These are phyloP conservation scores for Rhodotorula babjevae DNA, from an alignment of 768 basidiomycete genomes.

Conservation along the genomic window DNA sequence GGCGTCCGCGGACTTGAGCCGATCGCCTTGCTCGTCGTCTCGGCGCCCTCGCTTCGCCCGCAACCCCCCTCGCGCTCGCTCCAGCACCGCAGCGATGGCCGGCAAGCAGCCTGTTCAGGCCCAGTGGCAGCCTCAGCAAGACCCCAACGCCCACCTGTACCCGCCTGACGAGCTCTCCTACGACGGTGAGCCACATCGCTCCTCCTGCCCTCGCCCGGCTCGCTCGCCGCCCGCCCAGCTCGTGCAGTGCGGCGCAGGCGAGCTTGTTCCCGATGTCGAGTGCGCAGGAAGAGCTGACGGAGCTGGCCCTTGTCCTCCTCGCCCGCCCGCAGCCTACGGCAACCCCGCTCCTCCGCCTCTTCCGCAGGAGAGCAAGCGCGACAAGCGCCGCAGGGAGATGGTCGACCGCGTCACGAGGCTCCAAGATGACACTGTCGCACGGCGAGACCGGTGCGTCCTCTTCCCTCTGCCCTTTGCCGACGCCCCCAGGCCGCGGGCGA, in stretches of 20 bases:
- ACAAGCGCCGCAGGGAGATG: slow-evolving; percentile 50
- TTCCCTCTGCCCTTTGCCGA: background rate
- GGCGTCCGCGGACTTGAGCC: too few relatives aligned
- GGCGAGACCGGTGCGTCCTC: slow-evolving; percentile 24
- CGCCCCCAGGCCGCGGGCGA: too few relatives aligned
- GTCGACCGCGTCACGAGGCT: slow-evolving; percentile 50
- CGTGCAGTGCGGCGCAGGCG: too few relatives aligned
- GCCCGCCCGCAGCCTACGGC: slow-evolving; percentile 9
- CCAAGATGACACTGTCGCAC: slow-evolving; percentile 48
- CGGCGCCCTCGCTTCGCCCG: background rate
- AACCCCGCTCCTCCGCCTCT: background rate
- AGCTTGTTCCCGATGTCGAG: too few relatives aligned
- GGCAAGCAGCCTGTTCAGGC: background rate
- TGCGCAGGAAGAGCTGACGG: too few relatives aligned
- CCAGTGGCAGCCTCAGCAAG: slow-evolving; percentile 5
- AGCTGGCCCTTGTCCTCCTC: too few relatives aligned
- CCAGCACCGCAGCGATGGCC: background rate
- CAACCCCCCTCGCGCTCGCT: background rate
- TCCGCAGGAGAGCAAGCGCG: slow-evolving; percentile 44
- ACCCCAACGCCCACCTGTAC: background rate
- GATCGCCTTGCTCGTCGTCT: too few relatives aligned
- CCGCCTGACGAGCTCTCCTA: background rate
- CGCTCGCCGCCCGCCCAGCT: background rate
- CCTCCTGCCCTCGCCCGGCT: background rate
- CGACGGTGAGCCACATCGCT: background rate